Base-by-base conservation (phyloP, 1,139 yeast species). In the Yamadazyma dushanensis region DNA sequence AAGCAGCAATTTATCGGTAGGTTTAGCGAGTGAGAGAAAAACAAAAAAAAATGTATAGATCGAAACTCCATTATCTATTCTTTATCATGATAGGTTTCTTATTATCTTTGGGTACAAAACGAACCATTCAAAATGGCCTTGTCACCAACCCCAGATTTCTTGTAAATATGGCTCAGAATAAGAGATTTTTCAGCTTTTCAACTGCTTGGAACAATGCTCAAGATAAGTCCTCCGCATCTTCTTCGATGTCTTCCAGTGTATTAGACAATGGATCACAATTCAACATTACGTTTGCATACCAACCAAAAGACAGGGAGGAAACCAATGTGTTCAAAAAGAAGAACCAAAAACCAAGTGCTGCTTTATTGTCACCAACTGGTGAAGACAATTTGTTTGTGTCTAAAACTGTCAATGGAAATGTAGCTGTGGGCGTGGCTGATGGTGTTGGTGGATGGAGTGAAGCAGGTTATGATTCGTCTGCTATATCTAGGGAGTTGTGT, bases 391-490 rank as follows among this genome's bases (percentile, higher is more conserved):
- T 76, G 50, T 82, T 90, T 47, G 70, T 80, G 24, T 68, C 80
- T 5, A 58, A 64, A 7, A 54, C 63, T 17, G 53, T 57, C 15
- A 66, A 64, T 9, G 70, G 76, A 8, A 71, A 67, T 3, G 54
- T 83, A 2, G 79, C 90, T 0, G 71, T 87, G 7, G 97, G 96
- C 8, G 97, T 92, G 1, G 92, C 97, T 3, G 98, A 92, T 59
- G 98, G 98, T 14, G 97, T 92, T 5, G 97, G 97, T 13, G 97
- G 97, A 1, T 92, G 97, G 97, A 77, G 88, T 2, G 92, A 86
- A 47, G 82, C 87, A 27, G 97, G 97, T 0, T 85, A 81, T 49
- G 97, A 90, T 56, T 86, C 96, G 2, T 77, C 84, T 40, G 90
- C 90, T 7, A 83, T 84, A 31, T 79, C 87, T 10, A 66, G 90